These are phyloP conservation scores for Fusarium nisikadoi DNA, from an alignment of 2,329 filamentous ascomycete genomes.

Conservation along the genomic window DNA sequence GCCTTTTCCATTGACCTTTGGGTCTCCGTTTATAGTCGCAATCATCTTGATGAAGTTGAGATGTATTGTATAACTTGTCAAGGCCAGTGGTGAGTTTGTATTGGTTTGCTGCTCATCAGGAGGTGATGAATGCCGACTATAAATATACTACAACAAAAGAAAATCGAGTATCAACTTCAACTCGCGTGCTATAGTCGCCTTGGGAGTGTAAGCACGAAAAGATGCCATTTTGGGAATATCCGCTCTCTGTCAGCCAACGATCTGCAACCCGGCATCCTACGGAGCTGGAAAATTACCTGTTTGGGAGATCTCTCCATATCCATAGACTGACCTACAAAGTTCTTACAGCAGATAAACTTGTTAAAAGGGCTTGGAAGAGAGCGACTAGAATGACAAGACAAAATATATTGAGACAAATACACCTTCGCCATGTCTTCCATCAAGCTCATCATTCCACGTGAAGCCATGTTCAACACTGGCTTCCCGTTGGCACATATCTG, in stretches of 20 bases:
- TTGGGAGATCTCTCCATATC: background rate
- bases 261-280: background rate
- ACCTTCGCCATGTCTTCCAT: background rate
- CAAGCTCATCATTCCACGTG: background rate
- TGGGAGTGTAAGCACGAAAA: background rate
- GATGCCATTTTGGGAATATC: background rate
- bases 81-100: background rate
- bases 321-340: background rate
- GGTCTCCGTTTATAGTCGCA: background rate
- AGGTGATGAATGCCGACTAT: rapidly evolving
- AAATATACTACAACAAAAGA: rapidly evolving
- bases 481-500: background rate
- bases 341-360: background rate
- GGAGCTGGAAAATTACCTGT: background rate
- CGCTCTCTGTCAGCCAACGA: background rate
- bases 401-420: background rate
- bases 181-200: rapidly evolving
- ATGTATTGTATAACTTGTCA: background rate
- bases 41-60: background rate
- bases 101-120: rapidly evolving
- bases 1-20: background rate
- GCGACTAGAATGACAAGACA: background rate
- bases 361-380: background rate
- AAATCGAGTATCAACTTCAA: rapidly evolving
- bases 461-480: background rate